Evolutionary conservation across 169 alveolate species (phyloP), one percentile per base, ranked within the genome.

Genomic region (Plasmodium yoelii): DNA sequence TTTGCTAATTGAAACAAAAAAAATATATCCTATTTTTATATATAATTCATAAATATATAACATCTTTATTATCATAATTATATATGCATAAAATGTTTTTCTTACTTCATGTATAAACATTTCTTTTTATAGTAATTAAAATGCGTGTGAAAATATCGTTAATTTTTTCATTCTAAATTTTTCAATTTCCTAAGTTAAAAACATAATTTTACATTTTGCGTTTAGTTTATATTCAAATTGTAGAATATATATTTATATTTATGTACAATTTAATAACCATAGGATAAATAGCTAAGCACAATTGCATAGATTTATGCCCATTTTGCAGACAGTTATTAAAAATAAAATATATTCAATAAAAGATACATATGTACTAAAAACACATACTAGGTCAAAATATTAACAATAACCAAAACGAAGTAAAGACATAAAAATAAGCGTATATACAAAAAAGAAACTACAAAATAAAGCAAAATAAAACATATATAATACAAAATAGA

Each of bases 141-240:
- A 57, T 57, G 65, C n/a, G 65, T 24, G 65, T 2, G 10, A 57
- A 57, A 15, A 57, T 57, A 19, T 19, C 26, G n/a, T 57, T 57
- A 12, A 57, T 57, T 57, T 57, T 57, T 57, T 57, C 0, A 3
- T 3, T 57, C 42, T 34, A 34, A 3, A 34, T 57, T 57, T 24
- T 18, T 13, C 65, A 57, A n/a, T 1, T 8, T 13, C 34, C 26
- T 19, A 57, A 57, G 10, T 15, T 57, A 57, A 57, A 57, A 57
- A 57, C 10, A 18, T 2, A 12, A 15, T 57, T 57, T 57, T 57
- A 57, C 19, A 19, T 12, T 57, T 8, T 57, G 65, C 26, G 65
- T 57, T 57, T 57, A 57, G 4, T 18, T 57, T 57, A n/a, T 57
- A 57, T 57, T 18, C 13, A 57, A 18, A 5, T 57, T 57, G 19